phyloP scores from a whole-genome alignment of 805 yeast species.

The Barnettozyma wickerhamii region DNA sequence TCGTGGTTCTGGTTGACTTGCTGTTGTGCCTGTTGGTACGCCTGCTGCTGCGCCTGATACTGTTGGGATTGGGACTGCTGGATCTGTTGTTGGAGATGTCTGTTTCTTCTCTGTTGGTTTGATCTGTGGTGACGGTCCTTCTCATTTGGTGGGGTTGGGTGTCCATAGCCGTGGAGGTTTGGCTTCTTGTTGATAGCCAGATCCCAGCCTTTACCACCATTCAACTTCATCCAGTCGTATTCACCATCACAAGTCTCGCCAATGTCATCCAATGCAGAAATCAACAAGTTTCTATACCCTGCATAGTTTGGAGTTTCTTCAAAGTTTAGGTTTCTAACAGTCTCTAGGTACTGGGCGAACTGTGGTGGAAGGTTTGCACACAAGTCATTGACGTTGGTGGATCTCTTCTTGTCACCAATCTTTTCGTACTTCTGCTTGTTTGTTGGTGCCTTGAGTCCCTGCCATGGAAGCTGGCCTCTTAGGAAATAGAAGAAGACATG shows the following conservation, averaged over 20 bases:
- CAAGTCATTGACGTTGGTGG: conserved; percentile 56
- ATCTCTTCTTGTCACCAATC: conserved; percentile 76
- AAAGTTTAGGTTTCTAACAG: conserved; percentile 65
- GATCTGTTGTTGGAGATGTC: conserved; percentile 26
- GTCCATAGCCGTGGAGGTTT: conserved; percentile 78
- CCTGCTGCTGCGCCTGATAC: conserved; percentile 16
- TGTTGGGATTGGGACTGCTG: conserved; percentile 19
- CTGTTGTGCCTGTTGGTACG: conserved; percentile 15
- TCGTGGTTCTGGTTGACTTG: conserved; percentile 17
- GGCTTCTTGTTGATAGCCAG: conserved; percentile 70
- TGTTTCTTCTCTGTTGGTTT: conserved; percentile 25
- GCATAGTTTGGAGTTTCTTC: conserved; percentile 80
- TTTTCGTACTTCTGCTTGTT: conserved; percentile 79
- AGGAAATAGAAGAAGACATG: conserved; percentile 78
- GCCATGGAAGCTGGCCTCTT: conserved; percentile 84
- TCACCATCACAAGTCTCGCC: conserved; percentile 61
- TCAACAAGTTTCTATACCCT: conserved; percentile 57
- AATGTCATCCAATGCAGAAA: conserved; percentile 51
- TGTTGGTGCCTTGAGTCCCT: conserved; percentile 85
- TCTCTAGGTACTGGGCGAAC: conserved; percentile 67
- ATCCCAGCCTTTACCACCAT: conserved; percentile 82
- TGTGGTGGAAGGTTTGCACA: conserved; percentile 66
- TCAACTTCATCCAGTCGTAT: conserved; percentile 79
- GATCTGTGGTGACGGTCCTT: conserved; percentile 26
- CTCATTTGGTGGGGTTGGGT: conserved; percentile 48